These are phyloP conservation scores for Kuraishia piskuri DNA, from an alignment of 805 yeast species.

Conservation along the genomic window DNA sequence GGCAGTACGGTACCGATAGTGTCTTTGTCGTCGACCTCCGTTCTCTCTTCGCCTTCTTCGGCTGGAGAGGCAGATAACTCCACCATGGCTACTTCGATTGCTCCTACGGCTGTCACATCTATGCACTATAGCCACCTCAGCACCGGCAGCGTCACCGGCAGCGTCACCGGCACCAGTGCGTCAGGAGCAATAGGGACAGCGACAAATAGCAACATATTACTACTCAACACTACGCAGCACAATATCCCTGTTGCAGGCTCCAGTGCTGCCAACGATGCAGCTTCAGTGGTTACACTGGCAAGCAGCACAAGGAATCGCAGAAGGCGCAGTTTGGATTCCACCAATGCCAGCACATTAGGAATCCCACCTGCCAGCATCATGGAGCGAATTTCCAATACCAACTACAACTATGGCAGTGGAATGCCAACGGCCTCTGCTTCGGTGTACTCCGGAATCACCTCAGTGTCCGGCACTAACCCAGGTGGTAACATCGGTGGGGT, in stretches of 20 bases:
- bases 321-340: constrained; percentile 26
- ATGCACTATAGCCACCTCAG: constrained; percentile 7
- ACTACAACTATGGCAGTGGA: neutral
- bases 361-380: constrained; percentile 68
- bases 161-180: neutral
- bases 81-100: constrained; percentile 41
- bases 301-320: constrained; percentile 23
- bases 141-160: neutral
- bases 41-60: constrained; percentile 16
- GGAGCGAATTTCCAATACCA: constrained; percentile 34
- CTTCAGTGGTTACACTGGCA: constrained; percentile 25
- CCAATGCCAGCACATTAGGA: constrained; percentile 59
- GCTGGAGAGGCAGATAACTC: constrained; percentile 26
- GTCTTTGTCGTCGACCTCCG: constrained; percentile 32
- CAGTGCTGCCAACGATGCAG: constrained; percentile 13
- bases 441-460: neutral
- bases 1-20: constrained; percentile 40
- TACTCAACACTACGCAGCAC: neutral
- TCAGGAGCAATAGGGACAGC: neutral
- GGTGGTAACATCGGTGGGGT: neutral
- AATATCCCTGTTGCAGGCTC: neutral
- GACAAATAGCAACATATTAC: neutral
- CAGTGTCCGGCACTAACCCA: neutral
- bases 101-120: constrained; percentile 24
- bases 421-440: neutral